Evolutionary conservation across 495 filamentous ascomycete species (phyloP).

Genomic region (Viridothelium virens): DNA sequence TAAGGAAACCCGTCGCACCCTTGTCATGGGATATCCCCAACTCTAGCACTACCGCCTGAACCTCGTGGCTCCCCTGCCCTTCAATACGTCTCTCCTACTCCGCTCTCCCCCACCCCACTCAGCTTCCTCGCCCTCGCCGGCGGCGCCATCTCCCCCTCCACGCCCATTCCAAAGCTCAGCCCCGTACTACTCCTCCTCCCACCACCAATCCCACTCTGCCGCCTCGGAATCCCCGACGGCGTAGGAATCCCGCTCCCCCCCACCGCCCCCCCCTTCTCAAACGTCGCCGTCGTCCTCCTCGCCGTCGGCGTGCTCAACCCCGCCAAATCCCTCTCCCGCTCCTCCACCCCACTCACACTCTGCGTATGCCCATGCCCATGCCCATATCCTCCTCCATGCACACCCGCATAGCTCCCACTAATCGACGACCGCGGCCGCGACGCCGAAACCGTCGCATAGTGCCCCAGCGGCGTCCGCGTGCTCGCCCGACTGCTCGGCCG

Average conservation of each 20-base stretch:
- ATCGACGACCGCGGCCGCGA: slow-evolving; percentile 50
- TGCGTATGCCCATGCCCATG: slow-evolving; percentile 14
- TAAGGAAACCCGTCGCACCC: background rate
- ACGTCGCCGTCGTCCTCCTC: slow-evolving; percentile 29
- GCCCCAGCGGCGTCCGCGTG: slow-evolving; percentile 13
- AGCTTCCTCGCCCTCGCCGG: slow-evolving; percentile 43
- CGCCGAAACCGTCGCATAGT: slow-evolving; percentile 1
- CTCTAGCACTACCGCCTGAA: too few relatives aligned
- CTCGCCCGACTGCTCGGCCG: slow-evolving; percentile 25
- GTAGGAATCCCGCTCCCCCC: slow-evolving; percentile 24
- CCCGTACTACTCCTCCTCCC: slow-evolving; percentile 27
- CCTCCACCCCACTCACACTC: slow-evolving; percentile 23
- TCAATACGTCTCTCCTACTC: slow-evolving; percentile 57
- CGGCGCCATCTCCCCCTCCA: slow-evolving; percentile 48
- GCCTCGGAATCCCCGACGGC: slow-evolving; percentile 28
- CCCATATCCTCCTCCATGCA: slow-evolving; percentile 15
- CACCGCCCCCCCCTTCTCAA: slow-evolving; percentile 21
- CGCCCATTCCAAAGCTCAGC: slow-evolving; percentile 30
- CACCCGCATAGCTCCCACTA: slow-evolving; percentile 41
- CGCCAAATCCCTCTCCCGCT: slow-evolving; percentile 13
- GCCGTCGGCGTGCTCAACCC: slow-evolving; percentile 20
- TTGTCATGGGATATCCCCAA: background rate
- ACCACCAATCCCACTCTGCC: slow-evolving; percentile 27
- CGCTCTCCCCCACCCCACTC: slow-evolving; percentile 41
- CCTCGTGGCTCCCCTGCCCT: background rate